A percentile compares a stretch with the other conserved stretches of the same genome.
Conservation (phyloP, 2,329 filamentous ascomycete species). For the Diaporthe citrichinensis region DNA sequence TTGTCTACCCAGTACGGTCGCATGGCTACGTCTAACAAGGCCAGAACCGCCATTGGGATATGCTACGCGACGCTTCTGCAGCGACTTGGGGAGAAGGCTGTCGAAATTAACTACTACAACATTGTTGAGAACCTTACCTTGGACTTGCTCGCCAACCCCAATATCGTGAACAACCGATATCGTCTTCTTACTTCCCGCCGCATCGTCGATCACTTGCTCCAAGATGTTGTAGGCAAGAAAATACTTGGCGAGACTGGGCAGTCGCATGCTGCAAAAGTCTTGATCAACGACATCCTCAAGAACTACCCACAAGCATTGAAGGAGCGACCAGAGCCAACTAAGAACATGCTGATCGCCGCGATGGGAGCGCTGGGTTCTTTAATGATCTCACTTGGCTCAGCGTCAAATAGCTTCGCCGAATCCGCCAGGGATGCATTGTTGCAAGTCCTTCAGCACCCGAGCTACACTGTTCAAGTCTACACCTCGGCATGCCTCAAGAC, state of each 20-base stretch:
- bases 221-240: constrained; percentile 84
- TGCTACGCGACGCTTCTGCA: constrained; percentile 89
- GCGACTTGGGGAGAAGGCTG: constrained; percentile 83
- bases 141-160: constrained; percentile 83
- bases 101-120: constrained; percentile 85
- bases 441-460: constrained; percentile 93
- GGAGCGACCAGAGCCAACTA: constrained; percentile 89
- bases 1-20: constrained; percentile 86
- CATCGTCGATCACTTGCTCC: constrained; percentile 86
- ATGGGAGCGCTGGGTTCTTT: constrained; percentile 85
- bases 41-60: constrained; percentile 85
- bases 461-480: constrained; percentile 95
- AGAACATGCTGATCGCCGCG: constrained; percentile 84
- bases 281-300: constrained; percentile 91
- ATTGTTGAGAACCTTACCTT: constrained; percentile 86
- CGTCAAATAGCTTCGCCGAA: constrained; percentile 84
- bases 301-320: constrained; percentile 93
- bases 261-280: constrained; percentile 81
- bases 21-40: constrained; percentile 82
- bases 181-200: constrained; percentile 87
- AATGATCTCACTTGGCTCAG: constrained; percentile 85
- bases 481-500: constrained; percentile 87
- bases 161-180: constrained; percentile 87
- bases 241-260: constrained; percentile 93
- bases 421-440: constrained; percentile 87